Base-by-base conservation (phyloP, 1,284 basidiomycete genomes). In the Apiotrichum laibachii region DNA sequence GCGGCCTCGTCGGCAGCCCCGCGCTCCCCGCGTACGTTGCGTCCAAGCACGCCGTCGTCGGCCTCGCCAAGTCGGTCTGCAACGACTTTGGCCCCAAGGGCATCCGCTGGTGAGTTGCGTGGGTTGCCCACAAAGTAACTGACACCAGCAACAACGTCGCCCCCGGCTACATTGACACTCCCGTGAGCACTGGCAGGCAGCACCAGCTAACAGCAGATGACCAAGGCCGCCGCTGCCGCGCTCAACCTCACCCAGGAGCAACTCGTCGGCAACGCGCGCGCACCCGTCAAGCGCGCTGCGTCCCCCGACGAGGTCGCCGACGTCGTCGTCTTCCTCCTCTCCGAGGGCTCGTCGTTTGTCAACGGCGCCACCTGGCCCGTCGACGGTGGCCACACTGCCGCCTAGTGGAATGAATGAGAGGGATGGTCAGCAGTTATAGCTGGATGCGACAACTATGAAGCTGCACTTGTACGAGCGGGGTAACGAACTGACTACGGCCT, bases 271-370 rank as follows among this genome's bases (percentile, higher is more conserved):
- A 3, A 7, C 7, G 26, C 4, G 26, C 26, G 26, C 26, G 26
- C 26, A 7, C 58, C 71, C 15, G 69, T 71, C 67, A 56, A 60
- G 18, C 50, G 71, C 19, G 63, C 63, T 51, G 71, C 65, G 1
- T 59, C 47, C 43, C 55, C 65, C 16, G 69, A 67, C 34, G 71
- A 72, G 55, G 55, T 72, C n/a, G 69, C 71, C 2, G 71, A 72
- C 60, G 62, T 66, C 16, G 54, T 63, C 18, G 42, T 68, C n/a
- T 72, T 71, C 57, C 50, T 72, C 34, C 53, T 33, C 21, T 57
- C 57, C 42, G 65, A 68, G 51, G 65, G 64, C 50, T 66, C 67
- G 22, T 67, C 64, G 45, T 72, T 69, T 39, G 68, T 71, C 0
- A 69, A 68, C 31, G 71, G 69, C 40, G 64, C 67, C 9, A 61